A percentile compares a stretch with the other conserved stretches of the same genome.
phyloP scores from a whole-genome alignment of 2,329 filamentous ascomycete genomes.

The Parafenestella ontariensis region DNA sequence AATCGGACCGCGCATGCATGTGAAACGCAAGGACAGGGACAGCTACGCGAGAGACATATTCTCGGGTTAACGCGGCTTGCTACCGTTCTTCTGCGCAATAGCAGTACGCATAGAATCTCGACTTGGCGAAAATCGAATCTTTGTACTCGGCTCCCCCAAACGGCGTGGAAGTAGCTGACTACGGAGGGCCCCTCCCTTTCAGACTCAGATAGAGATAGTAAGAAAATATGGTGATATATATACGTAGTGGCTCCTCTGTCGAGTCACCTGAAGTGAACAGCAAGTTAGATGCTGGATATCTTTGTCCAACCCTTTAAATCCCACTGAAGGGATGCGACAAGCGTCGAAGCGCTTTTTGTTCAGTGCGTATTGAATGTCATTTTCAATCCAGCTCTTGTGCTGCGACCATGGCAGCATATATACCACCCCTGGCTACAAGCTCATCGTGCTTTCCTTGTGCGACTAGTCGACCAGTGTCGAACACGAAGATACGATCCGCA shows the following conservation, averaged over 20 bases:
- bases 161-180: too few relatives aligned
- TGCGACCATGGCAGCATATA: conserved; percentile 47
- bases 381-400: conserved; percentile 45
- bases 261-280: not conserved
- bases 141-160: too few relatives aligned
- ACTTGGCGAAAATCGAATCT: too few relatives aligned
- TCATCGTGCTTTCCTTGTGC: conserved; percentile 69
- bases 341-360: too few relatives aligned
- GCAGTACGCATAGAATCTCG: too few relatives aligned
- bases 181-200: too few relatives aligned
- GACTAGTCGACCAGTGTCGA: conserved; percentile 69
- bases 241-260: not conserved
- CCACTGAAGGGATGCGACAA: too few relatives aligned
- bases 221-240: not conserved
- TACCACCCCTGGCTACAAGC: conserved; percentile 54
- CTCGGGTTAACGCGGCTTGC: not conserved
- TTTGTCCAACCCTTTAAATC: too few relatives aligned
- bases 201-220: not conserved
- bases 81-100: not conserved
- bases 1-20: not conserved
- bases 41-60: not conserved
- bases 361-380: not conserved
- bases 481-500: conserved; percentile 80
- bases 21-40: too few relatives aligned
- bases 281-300: too few relatives aligned